A percentile compares a stretch with the other conserved stretches of the same genome.
phyloP scores from a whole-genome alignment of 805 yeast genomes.

The Candida xyloterini region DNA sequence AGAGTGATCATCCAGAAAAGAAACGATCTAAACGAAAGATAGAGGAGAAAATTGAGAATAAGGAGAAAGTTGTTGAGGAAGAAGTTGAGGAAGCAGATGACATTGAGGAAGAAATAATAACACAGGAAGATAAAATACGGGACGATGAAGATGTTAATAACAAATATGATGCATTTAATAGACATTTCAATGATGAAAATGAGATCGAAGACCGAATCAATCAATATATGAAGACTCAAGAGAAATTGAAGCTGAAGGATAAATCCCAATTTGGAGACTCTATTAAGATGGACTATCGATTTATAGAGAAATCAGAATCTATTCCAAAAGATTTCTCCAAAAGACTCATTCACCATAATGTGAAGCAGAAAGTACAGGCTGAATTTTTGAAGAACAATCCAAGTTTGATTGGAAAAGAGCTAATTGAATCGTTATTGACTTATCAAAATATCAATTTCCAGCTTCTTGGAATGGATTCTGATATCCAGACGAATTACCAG shows the following conservation, averaged over 20 bases:
- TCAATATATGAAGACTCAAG: conserved; percentile 16
- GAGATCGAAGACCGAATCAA: conserved; percentile 34
- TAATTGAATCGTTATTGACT: conserved; percentile 64
- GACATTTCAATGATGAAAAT: conserved; percentile 62
- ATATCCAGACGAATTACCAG: conserved; percentile 41
- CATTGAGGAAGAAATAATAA: conserved; percentile 17
- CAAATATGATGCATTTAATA: conserved; percentile 65
- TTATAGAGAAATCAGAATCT: neutral
- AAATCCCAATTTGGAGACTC: conserved; percentile 14
- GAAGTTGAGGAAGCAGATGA: conserved; percentile 3
- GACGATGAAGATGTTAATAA: conserved; percentile 30
- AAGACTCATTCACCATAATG: conserved; percentile 34
- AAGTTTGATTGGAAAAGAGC: conserved; percentile 43
- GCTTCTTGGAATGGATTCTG: conserved; percentile 44
- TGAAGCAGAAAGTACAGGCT: conserved; percentile 47
- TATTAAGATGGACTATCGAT: conserved; percentile 33
- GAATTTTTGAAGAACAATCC: conserved; percentile 29
- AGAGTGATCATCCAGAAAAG: conserved; percentile 22
- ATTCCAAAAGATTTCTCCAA: conserved; percentile 9
- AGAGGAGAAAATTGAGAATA: conserved; percentile 7
- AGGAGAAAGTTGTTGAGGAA: conserved; percentile 1
- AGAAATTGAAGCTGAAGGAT: conserved; percentile 8
- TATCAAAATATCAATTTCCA: conserved; percentile 71
- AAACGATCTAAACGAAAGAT: conserved; percentile 15
- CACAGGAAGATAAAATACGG: conserved; percentile 39